Base-by-base conservation (phyloP, 2,329 filamentous ascomycete species). In the Cucurbitaria berberidis region DNA sequence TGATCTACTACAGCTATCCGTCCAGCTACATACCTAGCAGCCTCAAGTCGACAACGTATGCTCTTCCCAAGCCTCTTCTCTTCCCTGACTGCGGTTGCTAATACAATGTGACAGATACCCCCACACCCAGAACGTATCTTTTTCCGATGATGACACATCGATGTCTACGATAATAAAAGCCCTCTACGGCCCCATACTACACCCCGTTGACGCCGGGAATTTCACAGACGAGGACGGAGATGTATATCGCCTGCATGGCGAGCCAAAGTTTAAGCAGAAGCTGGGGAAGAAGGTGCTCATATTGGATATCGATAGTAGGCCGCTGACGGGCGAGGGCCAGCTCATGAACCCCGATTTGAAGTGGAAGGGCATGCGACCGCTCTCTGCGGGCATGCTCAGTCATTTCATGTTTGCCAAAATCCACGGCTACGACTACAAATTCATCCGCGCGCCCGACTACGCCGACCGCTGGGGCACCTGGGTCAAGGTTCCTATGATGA, bases 401-500 rank as follows among this genome's bases (percentile, higher is more conserved):
- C 73, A 75, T 52, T 75, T 73, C 57, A 73, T 73, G 63, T 75
- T 72, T 45, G 70, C 76, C 18, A 67, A 67, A 62, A 79, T 82
- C 42, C 80, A 82, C 61, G 79, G 79, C 5, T 81, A 81, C 64
- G 77, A 80, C 45, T 81, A 81, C 63, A 78, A 79, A 29, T 76
- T 80, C 47, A 74, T 81, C 26, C 76, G 74, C 51, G 77, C 77
- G 3, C 70, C 76, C 24, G 70, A 75, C 27, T 77, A 78, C 46
- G 57, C 65, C 1, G 74, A 77, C 45, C 77, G 78, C 45, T 75
- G 74, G 61, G 74, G 75, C 22, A 81, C 79, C 15, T 82, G 80
- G 80, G 75, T 78, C 59, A 82, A 82, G 64, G 74, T 80, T n/a
- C 74, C 74, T 38, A 74, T 81, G 52, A 77, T 80, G 48, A 74